Conservation (phyloP, 2,329 filamentous ascomycete species). For the Macrophomina pseudophaseolina region DNA sequence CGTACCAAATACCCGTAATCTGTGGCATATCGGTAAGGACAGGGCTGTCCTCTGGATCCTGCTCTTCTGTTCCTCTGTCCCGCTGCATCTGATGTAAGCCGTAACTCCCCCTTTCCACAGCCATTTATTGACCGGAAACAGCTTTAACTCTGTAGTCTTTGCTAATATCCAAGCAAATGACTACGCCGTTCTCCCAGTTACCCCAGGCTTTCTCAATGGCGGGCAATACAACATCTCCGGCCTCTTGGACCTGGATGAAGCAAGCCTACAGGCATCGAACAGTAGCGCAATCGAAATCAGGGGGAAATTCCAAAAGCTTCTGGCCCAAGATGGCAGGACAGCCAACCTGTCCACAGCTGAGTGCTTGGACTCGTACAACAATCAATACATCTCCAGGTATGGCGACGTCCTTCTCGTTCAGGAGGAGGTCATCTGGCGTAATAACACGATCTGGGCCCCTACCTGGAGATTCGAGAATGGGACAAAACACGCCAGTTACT, state of each 20-base stretch:
- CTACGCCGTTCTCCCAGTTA: background rate
- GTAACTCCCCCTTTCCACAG: background rate
- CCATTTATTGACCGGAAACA: background rate
- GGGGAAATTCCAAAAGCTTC: background rate
- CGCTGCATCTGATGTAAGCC: conserved; percentile 45
- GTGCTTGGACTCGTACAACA: background rate
- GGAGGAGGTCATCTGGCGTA: background rate
- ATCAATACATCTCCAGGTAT: background rate
- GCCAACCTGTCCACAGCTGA: background rate
- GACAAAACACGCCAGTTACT: background rate
- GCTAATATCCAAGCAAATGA: conserved; percentile 17
- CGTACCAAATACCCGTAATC: conserved; percentile 48
- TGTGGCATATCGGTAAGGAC: conserved; percentile 34
- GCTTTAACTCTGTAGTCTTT: conserved; percentile 19
- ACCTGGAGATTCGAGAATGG: background rate
- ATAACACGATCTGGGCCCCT: background rate
- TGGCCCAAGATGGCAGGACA: background rate
- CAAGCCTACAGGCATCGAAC: background rate
- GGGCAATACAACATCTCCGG: background rate
- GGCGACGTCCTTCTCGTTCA: background rate
- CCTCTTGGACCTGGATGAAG: background rate
- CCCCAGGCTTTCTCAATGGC: conserved; percentile 4
- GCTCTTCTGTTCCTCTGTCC: conserved; percentile 39
- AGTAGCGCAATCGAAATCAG: background rate
- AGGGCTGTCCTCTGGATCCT: conserved; percentile 33